Base-by-base conservation (phyloP, 1,284 basidiomycete genomes). In the Bjerkandera adusta region DNA sequence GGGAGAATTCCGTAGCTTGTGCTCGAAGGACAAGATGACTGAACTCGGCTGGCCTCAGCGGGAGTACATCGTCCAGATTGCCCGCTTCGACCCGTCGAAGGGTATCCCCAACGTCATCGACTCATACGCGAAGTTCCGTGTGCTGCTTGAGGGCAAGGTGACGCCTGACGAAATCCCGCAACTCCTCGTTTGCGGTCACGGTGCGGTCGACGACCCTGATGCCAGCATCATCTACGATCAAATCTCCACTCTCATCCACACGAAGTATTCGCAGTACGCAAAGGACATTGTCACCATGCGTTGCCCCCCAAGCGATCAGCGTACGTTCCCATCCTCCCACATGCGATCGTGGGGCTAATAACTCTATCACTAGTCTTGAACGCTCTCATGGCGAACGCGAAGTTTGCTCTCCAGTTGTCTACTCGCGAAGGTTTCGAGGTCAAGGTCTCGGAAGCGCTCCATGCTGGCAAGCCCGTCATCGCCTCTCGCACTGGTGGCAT, bases 401-500 rank as follows among this genome's bases (percentile, higher is more conserved):
- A 82, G 63, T 80, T 89, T 54, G 87, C 85, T 3, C 73, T 89
- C 39, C 88, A 89, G 64, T 79, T 89, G 44, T 88, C 84, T 44
- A 81, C 81, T 45, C 88, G 90, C 50, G 91, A 94, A 69, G 91
- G 91, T 35, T 94, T 94, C 68, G 92, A 94, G 60, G 89, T 94
- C 66, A 93, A 93, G 66, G 91, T 93, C 46, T 92, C 90, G 35
- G 92, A 94, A 68, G 89, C 88, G 15, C 75, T 94, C 43, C 88
- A 93, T 65, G 80, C 88, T 25, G 86, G 87, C 54, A 86, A 87
- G 51, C 90, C 91, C 22, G 77, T 92, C 54, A 77, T 94, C 58
- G 88, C 88, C 12, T 83, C 73, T 45, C 80, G 75, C 50, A 92
- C 91, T 1, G 91, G 91, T 51, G 91, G 91, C 58, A 93, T 94